Evolutionary conservation across 768 basidiomycete species (phyloP), one percentile per base, ranked within the genome.

Genomic region (Paxillus ammoniavirescens): DNA sequence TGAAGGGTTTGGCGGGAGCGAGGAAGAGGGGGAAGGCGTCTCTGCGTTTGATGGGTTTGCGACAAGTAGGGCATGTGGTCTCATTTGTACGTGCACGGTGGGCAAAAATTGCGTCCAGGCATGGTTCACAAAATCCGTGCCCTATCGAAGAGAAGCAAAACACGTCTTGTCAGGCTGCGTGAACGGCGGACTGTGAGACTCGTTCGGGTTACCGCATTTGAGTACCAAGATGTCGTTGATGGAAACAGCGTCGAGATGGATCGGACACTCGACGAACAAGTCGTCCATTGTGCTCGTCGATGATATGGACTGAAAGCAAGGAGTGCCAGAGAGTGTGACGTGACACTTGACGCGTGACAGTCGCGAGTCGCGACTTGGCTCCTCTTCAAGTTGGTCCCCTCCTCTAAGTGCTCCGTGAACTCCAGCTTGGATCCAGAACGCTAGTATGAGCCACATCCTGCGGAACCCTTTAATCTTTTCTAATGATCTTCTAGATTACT

Each of bases 81-180:
- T 30, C 54, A 31, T 13, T 38, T 18, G 56, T 42, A 17, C 42
- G 52, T 17, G 47, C 37, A 17, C 52, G 44, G 8, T 55, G 55
- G 21, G 62, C 33, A 43, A 62, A 58, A 30, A 65, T 63, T 26
- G 53, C 61, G 23, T 57, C 63, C 8, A 69, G 46, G 37, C 68
- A 69, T 49, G 61, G 65, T 41, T 58, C 63, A 47, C 68, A 69
- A 40, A 69, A 69, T 47, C 69, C 69, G 55, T 69, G 69, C 18
- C 68, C 68, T 71, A 44, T 49, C 33, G 37, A 53, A 59, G 17
- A 31, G 56, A 55, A 61, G 36, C 48, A 60, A 41, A 55, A 37
- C 1, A 38, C 12, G 49, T 35, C 30, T 15, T 42, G 31, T 68
- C 48, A 60, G 65, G 47, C 15, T 15, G 9, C 49, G 50, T 38